A percentile compares a stretch with the other conserved stretches of the same genome.
Conservation (phyloP, 2,329 filamentous ascomycete genomes). For the Metarhizium robertsii region DNA sequence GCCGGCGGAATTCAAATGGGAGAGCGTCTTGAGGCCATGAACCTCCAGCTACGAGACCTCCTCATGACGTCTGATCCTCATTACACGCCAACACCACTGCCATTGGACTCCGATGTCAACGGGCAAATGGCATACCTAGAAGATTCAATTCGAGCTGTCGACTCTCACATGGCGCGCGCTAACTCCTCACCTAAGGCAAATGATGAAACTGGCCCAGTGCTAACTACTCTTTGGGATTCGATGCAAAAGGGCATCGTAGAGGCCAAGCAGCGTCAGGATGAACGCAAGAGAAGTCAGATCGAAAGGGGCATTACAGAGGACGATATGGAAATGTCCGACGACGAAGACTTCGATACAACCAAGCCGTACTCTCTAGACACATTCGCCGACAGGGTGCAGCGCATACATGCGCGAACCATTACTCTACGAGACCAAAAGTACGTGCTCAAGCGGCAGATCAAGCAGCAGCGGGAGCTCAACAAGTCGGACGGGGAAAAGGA, state of each 20-base stretch:
- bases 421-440: constrained; percentile 78
- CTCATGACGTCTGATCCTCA: constrained; percentile 38
- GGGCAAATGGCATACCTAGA: constrained; percentile 63
- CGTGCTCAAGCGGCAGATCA: constrained; percentile 83
- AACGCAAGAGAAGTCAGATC: constrained; percentile 40
- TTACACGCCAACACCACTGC: constrained; percentile 48
- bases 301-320: constrained; percentile 46
- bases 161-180: constrained; percentile 31
- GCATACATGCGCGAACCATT: constrained; percentile 67
- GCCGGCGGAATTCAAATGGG: constrained; percentile 28
- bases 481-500: constrained; percentile 67
- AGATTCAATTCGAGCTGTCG: constrained; percentile 43
- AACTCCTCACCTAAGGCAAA: constrained; percentile 17
- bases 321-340: constrained; percentile 53
- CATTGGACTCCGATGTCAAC: constrained; percentile 47
- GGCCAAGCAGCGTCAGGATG: constrained; percentile 42
- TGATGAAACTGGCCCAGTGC: constrained; percentile 47
- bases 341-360: constrained; percentile 46
- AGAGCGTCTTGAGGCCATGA: constrained; percentile 51
- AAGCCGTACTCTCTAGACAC: constrained; percentile 63
- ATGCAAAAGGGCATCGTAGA: constrained; percentile 43
- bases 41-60: constrained; percentile 52
- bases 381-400: constrained; percentile 71
- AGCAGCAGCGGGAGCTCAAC: constrained; percentile 89
- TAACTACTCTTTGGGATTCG: constrained; percentile 48